These are phyloP conservation scores for Rubia peregrina DNA, from an alignment of 305 asterid species.

Conservation along the genomic window DNA sequence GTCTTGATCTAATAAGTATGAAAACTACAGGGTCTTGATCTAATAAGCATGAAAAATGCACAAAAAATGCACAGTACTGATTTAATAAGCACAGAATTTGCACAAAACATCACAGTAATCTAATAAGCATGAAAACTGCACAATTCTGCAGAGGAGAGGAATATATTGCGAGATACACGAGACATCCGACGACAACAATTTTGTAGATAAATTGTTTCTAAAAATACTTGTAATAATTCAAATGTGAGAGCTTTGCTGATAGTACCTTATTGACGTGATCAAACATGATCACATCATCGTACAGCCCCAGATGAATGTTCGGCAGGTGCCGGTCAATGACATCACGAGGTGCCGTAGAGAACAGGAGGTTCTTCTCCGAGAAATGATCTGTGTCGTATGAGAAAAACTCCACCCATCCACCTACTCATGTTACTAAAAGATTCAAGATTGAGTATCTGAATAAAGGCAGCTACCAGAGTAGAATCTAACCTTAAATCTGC, in stretches of 20 bases:
- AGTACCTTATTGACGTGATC: conserved; percentile 89
- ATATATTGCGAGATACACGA: too few species aligned
- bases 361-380: conserved; percentile 57
- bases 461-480: too few species aligned
- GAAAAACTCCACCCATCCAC: conserved; percentile 96
- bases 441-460: neutral
- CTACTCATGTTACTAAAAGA: conserved; percentile 30
- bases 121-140: too few species aligned
- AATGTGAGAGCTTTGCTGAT: neutral
- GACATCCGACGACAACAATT: too few species aligned
- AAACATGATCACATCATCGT: conserved; percentile 72
- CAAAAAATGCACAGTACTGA: conserved; percentile 63
- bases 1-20: too few species aligned
- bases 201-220: too few species aligned
- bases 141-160: too few species aligned
- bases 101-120: too few species aligned
- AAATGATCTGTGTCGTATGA: conserved; percentile 88
- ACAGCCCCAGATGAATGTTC: conserved; percentile 89
- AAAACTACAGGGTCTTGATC: too few species aligned
- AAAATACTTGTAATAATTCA: neutral
- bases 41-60: too few species aligned
- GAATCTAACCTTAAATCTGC: too few species aligned
- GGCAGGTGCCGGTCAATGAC: conserved; percentile 65
- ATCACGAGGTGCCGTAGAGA: conserved; percentile 64
- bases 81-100: conserved; percentile 38